Conservation (phyloP, 2,329 filamentous ascomycete genomes). For the Diplodia sapinea region DNA sequence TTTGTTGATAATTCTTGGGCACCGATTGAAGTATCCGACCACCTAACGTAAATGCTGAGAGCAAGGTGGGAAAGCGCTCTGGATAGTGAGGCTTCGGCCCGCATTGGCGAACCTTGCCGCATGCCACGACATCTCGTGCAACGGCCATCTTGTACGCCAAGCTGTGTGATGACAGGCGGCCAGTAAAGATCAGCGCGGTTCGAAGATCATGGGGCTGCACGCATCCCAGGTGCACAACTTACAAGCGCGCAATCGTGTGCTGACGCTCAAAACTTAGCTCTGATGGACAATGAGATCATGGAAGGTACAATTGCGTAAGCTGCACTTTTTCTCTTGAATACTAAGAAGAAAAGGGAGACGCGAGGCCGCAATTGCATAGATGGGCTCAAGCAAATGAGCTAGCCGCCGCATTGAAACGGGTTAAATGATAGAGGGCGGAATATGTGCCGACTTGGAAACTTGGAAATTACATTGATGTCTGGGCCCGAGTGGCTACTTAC, state of each 20-base stretch:
- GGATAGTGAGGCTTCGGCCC: not conserved
- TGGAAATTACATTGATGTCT: not conserved
- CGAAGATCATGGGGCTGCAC: not conserved
- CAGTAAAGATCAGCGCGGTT: not conserved
- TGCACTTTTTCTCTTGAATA: not conserved
- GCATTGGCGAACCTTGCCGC: not conserved
- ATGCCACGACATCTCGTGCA: constrained; percentile 5
- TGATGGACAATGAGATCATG: not conserved
- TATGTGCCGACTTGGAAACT: not conserved
- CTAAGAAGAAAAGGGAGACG: not conserved
- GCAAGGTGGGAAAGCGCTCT: not conserved
- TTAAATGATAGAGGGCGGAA: no score
- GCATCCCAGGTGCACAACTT: not conserved
- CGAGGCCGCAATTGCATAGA: not conserved
- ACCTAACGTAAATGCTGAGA: not conserved
- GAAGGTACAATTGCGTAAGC: not conserved
- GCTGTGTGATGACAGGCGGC: not conserved
- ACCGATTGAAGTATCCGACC: not conserved
- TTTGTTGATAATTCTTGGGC: not conserved
- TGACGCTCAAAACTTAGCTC: not conserved
- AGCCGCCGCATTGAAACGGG: no score
- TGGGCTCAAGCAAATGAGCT: no score
- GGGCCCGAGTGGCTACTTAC: not conserved
- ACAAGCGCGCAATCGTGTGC: not conserved
- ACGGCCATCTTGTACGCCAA: constrained; percentile 6